Conservation (phyloP, 495 filamentous ascomycete genomes). For the Lentithecium fluviatile region DNA sequence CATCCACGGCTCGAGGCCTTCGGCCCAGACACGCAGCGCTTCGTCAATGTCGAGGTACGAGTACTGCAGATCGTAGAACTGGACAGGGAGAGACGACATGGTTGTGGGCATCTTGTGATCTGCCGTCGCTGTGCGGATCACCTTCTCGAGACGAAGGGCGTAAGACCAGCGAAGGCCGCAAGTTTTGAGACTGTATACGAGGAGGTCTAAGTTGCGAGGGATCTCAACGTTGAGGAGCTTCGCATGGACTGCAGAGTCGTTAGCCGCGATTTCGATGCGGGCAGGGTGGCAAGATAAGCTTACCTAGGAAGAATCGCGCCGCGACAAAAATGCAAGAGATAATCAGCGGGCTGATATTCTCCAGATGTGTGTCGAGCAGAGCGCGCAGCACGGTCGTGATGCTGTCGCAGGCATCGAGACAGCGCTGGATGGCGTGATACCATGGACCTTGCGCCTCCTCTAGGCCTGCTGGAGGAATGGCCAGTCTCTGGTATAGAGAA, state of each 20-base stretch:
- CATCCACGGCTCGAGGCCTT: slow-evolving; percentile 28
- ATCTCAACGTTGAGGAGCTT: slow-evolving; percentile 24
- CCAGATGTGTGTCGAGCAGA: slow-evolving; percentile 37
- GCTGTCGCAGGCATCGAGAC: slow-evolving; percentile 40
- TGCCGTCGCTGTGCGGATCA: slow-evolving; percentile 20
- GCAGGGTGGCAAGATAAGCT: background rate
- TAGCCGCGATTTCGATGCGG: background rate
- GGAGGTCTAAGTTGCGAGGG: slow-evolving; percentile 22
- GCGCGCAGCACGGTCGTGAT: slow-evolving; percentile 34
- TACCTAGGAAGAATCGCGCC: slow-evolving; percentile 39
- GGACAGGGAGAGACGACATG: slow-evolving; percentile 18
- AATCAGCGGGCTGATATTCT: slow-evolving; percentile 39
- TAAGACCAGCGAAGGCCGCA: slow-evolving; percentile 21
- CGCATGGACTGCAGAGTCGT: slow-evolving; percentile 13
- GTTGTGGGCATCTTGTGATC: slow-evolving; percentile 21
- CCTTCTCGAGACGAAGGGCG: slow-evolving; percentile 24
- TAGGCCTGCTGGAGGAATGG: slow-evolving; percentile 27
- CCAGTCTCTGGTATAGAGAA: slow-evolving; percentile 36
- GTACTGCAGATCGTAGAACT: slow-evolving; percentile 29
- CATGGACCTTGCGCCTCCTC: slow-evolving; percentile 31
- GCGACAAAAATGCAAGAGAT: slow-evolving; percentile 41
- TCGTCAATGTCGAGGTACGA: slow-evolving; percentile 28
- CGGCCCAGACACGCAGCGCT: slow-evolving; percentile 26
- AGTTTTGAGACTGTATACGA: slow-evolving; percentile 26
- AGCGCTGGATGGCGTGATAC: slow-evolving; percentile 41